Evolutionary conservation across 148 eudicot genomes (phyloP).

Genomic region (Rhododendron williamsianum): DNA sequence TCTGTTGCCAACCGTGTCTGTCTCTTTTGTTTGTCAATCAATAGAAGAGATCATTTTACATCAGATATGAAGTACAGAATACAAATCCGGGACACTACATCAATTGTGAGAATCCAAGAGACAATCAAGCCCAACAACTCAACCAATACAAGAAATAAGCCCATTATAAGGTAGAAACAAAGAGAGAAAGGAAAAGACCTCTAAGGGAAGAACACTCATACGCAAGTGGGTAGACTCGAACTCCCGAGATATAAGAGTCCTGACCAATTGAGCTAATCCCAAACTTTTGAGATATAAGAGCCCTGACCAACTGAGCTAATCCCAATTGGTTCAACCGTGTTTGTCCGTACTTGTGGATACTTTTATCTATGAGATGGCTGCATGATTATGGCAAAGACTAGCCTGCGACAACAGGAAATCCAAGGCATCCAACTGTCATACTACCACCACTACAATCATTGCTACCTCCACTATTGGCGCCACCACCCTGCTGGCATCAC

Average conservation of each 20-base stretch:
- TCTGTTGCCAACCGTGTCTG: neutral
- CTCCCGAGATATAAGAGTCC: no score
- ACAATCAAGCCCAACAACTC: no score
- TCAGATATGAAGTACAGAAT: no score
- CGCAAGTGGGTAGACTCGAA: fast-evolving
- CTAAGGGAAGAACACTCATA: no score
- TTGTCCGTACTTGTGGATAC: neutral
- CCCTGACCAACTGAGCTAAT: fast-evolving
- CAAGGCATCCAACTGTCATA: neutral
- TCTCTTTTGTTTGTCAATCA: no score
- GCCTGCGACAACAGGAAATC: neutral
- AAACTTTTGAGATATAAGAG: no score
- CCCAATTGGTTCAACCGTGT: neutral
- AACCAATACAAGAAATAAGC: no score
- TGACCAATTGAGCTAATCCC: fast-evolving
- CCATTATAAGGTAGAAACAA: no score
- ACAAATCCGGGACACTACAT: no score
- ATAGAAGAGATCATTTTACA: no score
- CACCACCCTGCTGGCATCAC: neutral
- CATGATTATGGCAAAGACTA: neutral
- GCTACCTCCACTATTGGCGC: neutral
- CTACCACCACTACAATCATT: neutral
- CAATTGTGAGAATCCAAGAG: no score
- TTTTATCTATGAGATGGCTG: neutral
- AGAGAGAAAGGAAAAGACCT: no score